Base-by-base conservation (phyloP, 176 grass and related monocot genomes). In the Rhipidocladum racemiflorum region DNA sequence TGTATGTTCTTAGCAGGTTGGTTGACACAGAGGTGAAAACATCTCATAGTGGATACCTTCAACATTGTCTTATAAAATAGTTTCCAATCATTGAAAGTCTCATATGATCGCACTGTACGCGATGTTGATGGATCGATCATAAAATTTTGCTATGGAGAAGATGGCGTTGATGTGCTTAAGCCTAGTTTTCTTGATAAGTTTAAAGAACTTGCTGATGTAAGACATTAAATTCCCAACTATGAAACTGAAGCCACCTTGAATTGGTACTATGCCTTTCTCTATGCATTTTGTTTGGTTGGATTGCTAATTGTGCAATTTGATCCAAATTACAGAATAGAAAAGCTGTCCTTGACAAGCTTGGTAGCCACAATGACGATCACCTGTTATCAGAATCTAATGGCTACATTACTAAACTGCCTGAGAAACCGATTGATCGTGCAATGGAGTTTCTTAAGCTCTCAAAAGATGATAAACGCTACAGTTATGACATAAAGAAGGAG, bases 51-150 rank as follows among this genome's bases (percentile, higher is more conserved):
- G 95, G 95, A 28, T 98, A 98, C 68, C 84, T 98, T 39, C 95
- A 98, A 68, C 91, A 92, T n/a, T 98, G 95, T 88, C 86, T 98
- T 64, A 87, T 98, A 25, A 98, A 98, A 81, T n/a, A 95, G 84
- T 81, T 76, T 98, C 27, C 92, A 98, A 81, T 92, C 90, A 28
- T 72, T 98, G 61, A 93, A 91, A 81, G 90, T 98, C 12, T 91
- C 92, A 0, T 98, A 98, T 20, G 95, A 98, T 91, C 70, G 90
- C 62, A 90, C 92, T 7, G 95, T 98, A 38, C 92, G 95, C 65
- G 92, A 98, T 88, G 92, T 85, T 53, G 95, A 98, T 93, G 95
- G 95, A 42, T 94, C 95, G 10, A 84, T 98, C 84, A 83, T 98
- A 77, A 92, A 98, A 53, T 98, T 98, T 82, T 45, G n/a, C 6